phyloP scores from a whole-genome alignment of 169 alveolate species.

The Plasmodium knowlesi region DNA sequence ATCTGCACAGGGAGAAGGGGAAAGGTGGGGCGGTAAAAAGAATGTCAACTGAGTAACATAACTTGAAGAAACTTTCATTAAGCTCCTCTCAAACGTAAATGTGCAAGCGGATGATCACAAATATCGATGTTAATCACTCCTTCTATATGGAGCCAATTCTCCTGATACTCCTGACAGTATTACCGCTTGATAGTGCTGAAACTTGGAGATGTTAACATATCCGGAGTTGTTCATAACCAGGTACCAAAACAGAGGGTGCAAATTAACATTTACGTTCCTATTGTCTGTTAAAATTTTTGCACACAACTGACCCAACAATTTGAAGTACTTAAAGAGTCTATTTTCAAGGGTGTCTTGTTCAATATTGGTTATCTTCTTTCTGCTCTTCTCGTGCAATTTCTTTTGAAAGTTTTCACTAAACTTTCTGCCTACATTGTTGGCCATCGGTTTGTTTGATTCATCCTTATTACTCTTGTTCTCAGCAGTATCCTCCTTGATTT shows the following conservation, averaged over 20 bases:
- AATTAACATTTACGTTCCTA: slow-evolving; percentile 67
- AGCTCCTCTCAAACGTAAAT: not conserved
- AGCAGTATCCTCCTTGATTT: not conserved
- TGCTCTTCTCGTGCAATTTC: slow-evolving; percentile 33
- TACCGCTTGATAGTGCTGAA: slow-evolving; percentile 76
- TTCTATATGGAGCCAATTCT: not conserved
- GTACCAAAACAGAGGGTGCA: slow-evolving; percentile 84
- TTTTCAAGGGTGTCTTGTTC: slow-evolving; percentile 70
- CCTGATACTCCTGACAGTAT: not conserved
- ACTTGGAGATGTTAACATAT: slow-evolving; percentile 43
- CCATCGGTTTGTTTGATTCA: not conserved
- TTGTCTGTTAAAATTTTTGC: slow-evolving; percentile 80
- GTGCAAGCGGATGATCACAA: not conserved
- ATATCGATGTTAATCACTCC: not conserved
- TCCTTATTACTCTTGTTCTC: not conserved
- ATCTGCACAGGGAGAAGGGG: not conserved
- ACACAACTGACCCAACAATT: slow-evolving; percentile 82
- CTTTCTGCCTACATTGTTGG: not conserved
- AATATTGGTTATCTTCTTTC: not conserved
- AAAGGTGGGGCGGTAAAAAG: not conserved
- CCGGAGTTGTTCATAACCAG: slow-evolving; percentile 74
- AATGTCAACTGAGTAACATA: not conserved
- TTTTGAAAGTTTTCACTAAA: slow-evolving; percentile 13
- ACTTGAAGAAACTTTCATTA: not conserved
- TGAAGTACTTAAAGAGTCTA: slow-evolving; percentile 76